Evolutionary conservation across 2,329 filamentous ascomycete genomes (phyloP).

Genomic region (Penicillium sp.): DNA sequence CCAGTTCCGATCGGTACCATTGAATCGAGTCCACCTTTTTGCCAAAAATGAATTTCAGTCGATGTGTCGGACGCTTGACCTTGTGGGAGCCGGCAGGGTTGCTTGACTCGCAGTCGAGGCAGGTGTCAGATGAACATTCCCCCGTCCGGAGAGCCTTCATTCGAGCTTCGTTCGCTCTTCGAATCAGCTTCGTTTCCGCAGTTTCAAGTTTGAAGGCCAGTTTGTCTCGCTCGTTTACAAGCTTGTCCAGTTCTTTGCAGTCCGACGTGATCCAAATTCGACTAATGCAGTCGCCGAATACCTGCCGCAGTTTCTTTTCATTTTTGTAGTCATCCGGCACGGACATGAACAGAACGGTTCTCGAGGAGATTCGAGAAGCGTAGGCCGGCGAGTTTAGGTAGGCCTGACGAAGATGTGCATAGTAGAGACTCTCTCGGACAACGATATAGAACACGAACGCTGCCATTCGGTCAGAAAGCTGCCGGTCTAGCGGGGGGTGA

Average conservation of each 20-base stretch:
- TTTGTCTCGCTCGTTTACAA: constrained; percentile 77
- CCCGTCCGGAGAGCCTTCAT: constrained; percentile 55
- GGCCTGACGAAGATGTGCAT: constrained; percentile 85
- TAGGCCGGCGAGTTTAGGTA: constrained; percentile 84
- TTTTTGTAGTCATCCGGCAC: constrained; percentile 77
- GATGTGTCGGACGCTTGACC: constrained; percentile 69
- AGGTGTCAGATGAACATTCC: constrained; percentile 19
- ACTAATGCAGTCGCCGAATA: constrained; percentile 79
- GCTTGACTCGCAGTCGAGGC: constrained; percentile 31
- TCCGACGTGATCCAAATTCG: constrained; percentile 81
- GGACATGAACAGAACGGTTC: constrained; percentile 83
- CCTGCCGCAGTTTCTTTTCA: constrained; percentile 68
- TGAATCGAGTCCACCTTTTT: constrained; percentile 88
- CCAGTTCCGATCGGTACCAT: constrained; percentile 74
- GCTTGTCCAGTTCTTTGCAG: constrained; percentile 70
- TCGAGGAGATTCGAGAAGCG: constrained; percentile 78
- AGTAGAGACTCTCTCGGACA: constrained; percentile 83
- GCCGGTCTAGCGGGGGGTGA: not conserved
- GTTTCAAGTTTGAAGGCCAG: constrained; percentile 75
- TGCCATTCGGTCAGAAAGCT: constrained; percentile 18
- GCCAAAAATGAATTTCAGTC: constrained; percentile 64
- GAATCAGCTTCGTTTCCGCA: constrained; percentile 84
- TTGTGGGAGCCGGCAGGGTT: constrained; percentile 28
- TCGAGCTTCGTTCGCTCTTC: constrained; percentile 68
- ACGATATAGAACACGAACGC: constrained; percentile 83